phyloP scores from a whole-genome alignment of 2,329 filamentous ascomycete species.

The Arthrobotrys conoides region DNA sequence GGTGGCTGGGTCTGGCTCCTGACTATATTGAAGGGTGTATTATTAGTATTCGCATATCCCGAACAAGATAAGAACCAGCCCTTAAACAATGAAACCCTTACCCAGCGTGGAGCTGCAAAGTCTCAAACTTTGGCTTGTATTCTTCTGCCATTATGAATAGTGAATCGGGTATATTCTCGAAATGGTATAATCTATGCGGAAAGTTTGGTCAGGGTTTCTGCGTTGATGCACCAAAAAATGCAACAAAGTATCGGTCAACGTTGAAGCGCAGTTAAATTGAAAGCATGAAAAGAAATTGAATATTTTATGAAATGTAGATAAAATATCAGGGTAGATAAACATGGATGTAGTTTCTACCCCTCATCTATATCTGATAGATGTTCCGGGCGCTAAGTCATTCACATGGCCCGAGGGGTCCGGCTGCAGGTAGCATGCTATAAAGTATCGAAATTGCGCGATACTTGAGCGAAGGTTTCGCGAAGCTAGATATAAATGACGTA shows the following conservation, averaged over 20 bases:
- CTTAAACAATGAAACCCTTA: slow-evolving; percentile 68
- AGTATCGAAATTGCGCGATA: slow-evolving; percentile 25
- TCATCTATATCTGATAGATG: slow-evolving; percentile 14
- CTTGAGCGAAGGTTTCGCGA: slow-evolving; percentile 1
- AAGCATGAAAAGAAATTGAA: not conserved
- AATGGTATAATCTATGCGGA: not conserved
- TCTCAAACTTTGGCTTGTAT: slow-evolving; percentile 77
- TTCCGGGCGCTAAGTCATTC: not conserved
- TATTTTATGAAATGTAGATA: no score
- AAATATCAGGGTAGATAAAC: not conserved
- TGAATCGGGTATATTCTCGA: slow-evolving; percentile 12
- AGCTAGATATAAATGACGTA: slow-evolving; percentile 24
- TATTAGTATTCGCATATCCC: slow-evolving; percentile 22
- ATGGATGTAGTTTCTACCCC: not conserved
- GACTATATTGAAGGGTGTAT: slow-evolving; percentile 70
- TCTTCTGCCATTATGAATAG: slow-evolving; percentile 62
- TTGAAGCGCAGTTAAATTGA: not conserved
- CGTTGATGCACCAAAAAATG: slow-evolving; percentile 28
- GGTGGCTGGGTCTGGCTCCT: slow-evolving; percentile 83
- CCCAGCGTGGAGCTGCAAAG: slow-evolving; percentile 87
- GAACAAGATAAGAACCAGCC: not conserved
- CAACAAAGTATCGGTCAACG: slow-evolving; percentile 10
- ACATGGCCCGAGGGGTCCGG: not conserved
- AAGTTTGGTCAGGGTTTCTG: not conserved
- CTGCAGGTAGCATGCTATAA: slow-evolving; percentile 26